Evolutionary conservation across 2,329 filamentous ascomycete genomes (phyloP), one percentile per base, ranked within the genome.

Genomic region (Sporothrix schenckii): DNA sequence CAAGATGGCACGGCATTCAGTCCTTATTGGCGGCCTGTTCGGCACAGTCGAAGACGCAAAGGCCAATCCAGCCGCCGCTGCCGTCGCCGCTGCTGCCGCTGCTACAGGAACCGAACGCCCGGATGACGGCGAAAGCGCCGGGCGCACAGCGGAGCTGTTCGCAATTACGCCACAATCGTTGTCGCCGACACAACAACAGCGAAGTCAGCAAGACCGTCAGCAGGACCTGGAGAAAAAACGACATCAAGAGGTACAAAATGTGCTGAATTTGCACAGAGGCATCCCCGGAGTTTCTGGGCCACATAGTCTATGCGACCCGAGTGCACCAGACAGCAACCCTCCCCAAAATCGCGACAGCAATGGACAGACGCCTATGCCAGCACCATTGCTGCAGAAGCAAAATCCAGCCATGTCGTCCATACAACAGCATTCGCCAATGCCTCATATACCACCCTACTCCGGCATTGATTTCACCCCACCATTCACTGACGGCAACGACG

Each of bases 1-100:
- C 7, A 74, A 74, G 7, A 76, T 76, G 72, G 76, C 77, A 34
- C 70, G 69, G 13, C 74, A 76, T 34, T 72, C 74, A 0, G 49
- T 72, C 30, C 72, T 76, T 3, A 74, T 77, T 4, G 74, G 74
- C 13, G 73, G 72, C 19, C 61, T 77, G 0, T 77, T 77, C 34
- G 76, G 76, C 6, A 74, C 71, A 11, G 69, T 77, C 9, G 73
- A 76, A 14, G 73, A 68, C 2, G 69, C 68, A 4, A 66, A 56
- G 49, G 11, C 16, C 47, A 66, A 66, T 21, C 24, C 30, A 2
- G 27, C 13, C 7, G 52, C 27, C 13, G 63, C 44, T 44, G 63
- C 27, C 3, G 13, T 14, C 19, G 16, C 11, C 9, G 24, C 34
- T 9, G 39, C 14, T 39, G 54, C 27, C 13, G 47, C 39, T 41